Conservation (phyloP, 352 stramenopile genomes). For the Globisporangium splendens region DNA sequence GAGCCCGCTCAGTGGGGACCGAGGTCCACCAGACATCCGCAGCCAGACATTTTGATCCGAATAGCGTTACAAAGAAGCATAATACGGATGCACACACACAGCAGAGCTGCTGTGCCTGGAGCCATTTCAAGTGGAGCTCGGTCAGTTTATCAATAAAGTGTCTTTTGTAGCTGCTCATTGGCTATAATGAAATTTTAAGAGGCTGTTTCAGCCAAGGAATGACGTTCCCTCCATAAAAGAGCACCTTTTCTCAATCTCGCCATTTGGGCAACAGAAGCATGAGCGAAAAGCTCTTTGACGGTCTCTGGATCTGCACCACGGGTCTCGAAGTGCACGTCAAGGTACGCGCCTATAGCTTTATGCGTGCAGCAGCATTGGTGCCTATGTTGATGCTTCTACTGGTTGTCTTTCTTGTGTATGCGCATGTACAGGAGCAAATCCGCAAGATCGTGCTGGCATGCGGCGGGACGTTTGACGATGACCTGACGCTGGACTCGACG, state of each 20-base stretch:
- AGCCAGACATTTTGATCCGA: neutral
- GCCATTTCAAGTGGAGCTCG: neutral
- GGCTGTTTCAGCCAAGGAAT: neutral
- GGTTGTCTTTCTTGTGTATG: constrained; percentile 4
- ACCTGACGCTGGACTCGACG: constrained; percentile 36
- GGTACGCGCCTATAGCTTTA: constrained; percentile 17
- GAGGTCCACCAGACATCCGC: neutral
- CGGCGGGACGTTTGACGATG: constrained; percentile 51
- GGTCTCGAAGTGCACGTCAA: constrained; percentile 50
- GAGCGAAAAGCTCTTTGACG: constrained; percentile 35
- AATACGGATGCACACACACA: too few relatives aligned
- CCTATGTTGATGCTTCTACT: neutral
- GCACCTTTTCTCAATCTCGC: constrained; percentile 39
- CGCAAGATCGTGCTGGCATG: constrained; percentile 62
- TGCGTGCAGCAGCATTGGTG: neutral
- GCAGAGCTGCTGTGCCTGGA: too few relatives aligned
- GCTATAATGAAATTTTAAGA: neutral
- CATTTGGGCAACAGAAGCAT: neutral
- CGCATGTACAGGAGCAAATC: constrained; percentile 49
- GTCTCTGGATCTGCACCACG: constrained; percentile 49
- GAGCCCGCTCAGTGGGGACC: neutral
- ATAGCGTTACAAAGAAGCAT: neutral
- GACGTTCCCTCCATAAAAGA: constrained; percentile 23
- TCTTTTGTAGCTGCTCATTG: neutral
- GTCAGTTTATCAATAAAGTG: too few relatives aligned